phyloP scores from a whole-genome alignment of 1,284 basidiomycete species.

The Cutaneotrichosporon sp. region DNA sequence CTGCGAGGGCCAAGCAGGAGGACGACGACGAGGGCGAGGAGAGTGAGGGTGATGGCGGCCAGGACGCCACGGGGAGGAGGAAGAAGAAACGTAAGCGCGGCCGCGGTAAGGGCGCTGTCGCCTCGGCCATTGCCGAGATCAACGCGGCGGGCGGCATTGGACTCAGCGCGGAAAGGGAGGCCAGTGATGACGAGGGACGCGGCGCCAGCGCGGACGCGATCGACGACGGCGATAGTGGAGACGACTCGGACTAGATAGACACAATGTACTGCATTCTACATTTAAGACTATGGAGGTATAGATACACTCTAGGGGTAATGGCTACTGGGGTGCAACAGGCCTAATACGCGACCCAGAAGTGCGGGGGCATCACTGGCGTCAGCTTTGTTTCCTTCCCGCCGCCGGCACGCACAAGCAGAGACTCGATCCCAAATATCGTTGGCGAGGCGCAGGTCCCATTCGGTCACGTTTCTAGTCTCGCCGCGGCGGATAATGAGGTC shows the following conservation, averaged over 20 bases:
- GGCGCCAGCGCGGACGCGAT: not conserved
- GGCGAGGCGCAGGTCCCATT: constrained; percentile 22
- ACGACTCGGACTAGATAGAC: constrained; percentile 17
- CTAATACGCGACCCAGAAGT: constrained; percentile 38
- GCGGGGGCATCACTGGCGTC: constrained; percentile 29
- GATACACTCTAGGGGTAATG: too few species aligned
- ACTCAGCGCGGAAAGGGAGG: constrained; percentile 3
- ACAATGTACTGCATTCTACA: not conserved
- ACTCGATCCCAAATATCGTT: not conserved
- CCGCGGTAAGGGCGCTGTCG: constrained; percentile 37
- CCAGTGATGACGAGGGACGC: not conserved
- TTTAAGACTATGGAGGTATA: not conserved
- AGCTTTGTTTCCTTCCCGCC: not conserved
- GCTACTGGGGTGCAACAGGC: too few species aligned
- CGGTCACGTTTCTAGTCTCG: constrained; percentile 12
- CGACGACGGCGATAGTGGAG: constrained; percentile 12
- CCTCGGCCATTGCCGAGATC: constrained; percentile 34
- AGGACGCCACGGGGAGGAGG: constrained; percentile 19
- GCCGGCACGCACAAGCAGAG: not conserved
- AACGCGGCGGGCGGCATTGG: constrained; percentile 19
- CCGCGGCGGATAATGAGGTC: constrained; percentile 4
- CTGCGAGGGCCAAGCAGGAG: constrained; percentile 16
- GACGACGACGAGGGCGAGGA: constrained; percentile 4
- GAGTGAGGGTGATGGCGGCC: constrained; percentile 12
- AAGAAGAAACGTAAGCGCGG: constrained; percentile 40